Conservation (phyloP, 441 rosid species). For the Eruca vesicaria region DNA sequence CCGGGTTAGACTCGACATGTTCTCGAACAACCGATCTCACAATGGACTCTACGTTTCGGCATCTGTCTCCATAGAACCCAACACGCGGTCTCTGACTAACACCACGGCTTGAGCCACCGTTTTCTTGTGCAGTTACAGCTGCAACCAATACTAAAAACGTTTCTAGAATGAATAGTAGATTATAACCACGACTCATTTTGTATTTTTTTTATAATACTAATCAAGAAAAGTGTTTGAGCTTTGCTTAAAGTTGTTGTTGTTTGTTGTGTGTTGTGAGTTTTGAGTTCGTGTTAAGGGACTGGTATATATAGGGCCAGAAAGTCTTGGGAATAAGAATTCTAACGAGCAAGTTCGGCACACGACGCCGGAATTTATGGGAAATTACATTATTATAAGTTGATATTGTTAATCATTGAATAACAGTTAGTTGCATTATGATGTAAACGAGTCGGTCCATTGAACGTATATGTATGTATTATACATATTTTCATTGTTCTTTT, state of each 20-base stretch:
- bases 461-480: background rate
- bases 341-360: conserved; percentile 21
- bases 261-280: conserved; percentile 25
- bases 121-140: conserved; percentile 17
- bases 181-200: conserved; percentile 22
- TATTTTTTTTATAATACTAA: background rate
- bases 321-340: background rate
- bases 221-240: conserved; percentile 5
- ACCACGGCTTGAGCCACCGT: conserved; percentile 20
- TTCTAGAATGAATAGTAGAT: conserved; percentile 1
- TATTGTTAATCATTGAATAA: background rate
- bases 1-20: conserved; percentile 40
- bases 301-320: conserved; percentile 24
- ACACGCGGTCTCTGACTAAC: conserved; percentile 23
- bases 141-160: conserved; percentile 11
- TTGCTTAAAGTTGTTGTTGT: conserved; percentile 11
- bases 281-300: conserved; percentile 20
- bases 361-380: conserved; percentile 2
- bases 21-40: conserved; percentile 41
- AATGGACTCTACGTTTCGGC: conserved; percentile 39
- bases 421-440: background rate
- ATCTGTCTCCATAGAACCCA: conserved; percentile 23
- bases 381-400: background rate
- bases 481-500: background rate
- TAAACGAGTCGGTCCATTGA: conserved; percentile 22